Evolutionary conservation across 768 basidiomycete species (phyloP).

Genomic region (Lactarius vividus): DNA sequence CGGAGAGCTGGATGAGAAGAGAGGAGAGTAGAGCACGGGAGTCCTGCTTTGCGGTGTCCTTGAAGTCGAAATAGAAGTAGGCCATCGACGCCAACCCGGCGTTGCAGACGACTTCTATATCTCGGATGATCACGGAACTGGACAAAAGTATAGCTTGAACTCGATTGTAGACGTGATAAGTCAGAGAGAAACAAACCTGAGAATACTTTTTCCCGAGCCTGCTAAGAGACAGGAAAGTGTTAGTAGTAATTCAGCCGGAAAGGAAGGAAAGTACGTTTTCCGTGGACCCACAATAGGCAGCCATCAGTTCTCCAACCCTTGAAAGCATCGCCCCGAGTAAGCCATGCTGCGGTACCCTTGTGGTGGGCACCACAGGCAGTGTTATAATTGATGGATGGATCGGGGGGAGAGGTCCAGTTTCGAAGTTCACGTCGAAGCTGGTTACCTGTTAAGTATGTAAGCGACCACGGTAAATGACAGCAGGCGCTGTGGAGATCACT

Average conservation of each 20-base stretch:
- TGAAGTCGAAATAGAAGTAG: not conserved
- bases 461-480: not conserved
- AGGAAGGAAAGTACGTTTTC: not conserved
- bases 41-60: not conserved
- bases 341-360: not conserved
- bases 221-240: not conserved
- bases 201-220: constrained; percentile 14
- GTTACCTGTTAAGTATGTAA: not conserved
- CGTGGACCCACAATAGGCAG: not conserved
- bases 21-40: constrained; percentile 1
- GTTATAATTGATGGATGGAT: constrained; percentile 4
- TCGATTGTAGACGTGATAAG: accelerated
- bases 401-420: constrained; percentile 5
- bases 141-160: not conserved
- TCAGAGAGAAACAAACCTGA: not conserved
- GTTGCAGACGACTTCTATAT: not conserved
- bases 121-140: constrained; percentile 3
- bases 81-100: not conserved
- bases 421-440: not conserved
- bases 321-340: not conserved
- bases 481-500: not conserved
- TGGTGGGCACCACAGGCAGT: not conserved
- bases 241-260: not conserved
- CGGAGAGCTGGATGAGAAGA: not conserved
- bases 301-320: not conserved